These are phyloP conservation scores for Vaccinium myrtillus DNA, from an alignment of 148 eudicot species.

Conservation along the genomic window DNA sequence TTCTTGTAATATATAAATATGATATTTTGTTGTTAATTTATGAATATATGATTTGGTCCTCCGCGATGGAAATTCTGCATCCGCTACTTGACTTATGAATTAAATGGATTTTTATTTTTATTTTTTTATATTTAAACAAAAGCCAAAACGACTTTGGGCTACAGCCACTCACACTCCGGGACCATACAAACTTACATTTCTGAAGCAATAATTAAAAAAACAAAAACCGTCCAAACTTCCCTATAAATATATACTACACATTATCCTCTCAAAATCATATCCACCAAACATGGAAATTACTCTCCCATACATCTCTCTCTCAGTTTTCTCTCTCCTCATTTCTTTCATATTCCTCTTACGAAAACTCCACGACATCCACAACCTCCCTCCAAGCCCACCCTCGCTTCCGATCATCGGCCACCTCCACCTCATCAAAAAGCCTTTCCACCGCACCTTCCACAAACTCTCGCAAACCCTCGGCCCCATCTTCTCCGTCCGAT, in stretches of 20 bases:
- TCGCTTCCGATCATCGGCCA: constrained; percentile 13
- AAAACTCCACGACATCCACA: background rate
- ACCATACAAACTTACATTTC: no score
- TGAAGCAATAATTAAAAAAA: no score
- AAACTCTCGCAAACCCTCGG: background rate
- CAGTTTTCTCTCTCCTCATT: background rate
- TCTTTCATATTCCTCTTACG: background rate
- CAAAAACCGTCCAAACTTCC: background rate
- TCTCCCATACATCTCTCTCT: background rate
- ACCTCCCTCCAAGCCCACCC: constrained; percentile 17
- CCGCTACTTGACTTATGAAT: no score
- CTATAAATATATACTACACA: background rate
- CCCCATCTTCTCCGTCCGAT: background rate
- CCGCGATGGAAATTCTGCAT: no score
- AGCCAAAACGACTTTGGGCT: no score
- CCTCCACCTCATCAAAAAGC: constrained; percentile 16
- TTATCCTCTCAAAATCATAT: background rate
- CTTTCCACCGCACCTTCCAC: constrained; percentile 2
- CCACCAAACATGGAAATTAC: background rate
- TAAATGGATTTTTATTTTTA: no score
- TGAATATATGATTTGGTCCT: no score
- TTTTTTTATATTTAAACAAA: no score
- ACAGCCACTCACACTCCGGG: no score
- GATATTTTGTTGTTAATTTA: no score
- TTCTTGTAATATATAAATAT: no score